Conservation (phyloP, 352 stramenopile species). For the Phytopythium mirpurense region DNA sequence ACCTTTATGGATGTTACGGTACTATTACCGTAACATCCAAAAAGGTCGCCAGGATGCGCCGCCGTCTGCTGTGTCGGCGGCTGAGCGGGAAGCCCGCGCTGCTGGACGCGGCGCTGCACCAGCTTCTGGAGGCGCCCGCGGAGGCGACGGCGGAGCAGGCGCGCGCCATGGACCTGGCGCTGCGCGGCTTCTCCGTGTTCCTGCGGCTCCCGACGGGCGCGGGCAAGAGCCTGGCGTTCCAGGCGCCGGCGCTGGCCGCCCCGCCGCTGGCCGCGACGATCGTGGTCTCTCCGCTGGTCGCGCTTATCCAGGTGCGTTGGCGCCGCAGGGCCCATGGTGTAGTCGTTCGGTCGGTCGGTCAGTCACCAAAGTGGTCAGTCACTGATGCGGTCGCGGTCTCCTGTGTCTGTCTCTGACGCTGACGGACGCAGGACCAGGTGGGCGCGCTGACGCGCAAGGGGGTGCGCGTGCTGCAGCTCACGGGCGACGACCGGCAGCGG, state of each 20-base stretch:
- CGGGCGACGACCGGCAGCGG: slow-evolving; percentile 19
- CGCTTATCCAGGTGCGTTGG: slow-evolving; percentile 72
- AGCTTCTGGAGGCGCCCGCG: slow-evolving; percentile 28
- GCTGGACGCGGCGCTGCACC: slow-evolving; percentile 26
- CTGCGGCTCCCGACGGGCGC: slow-evolving; percentile 70
- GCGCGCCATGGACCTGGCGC: slow-evolving; percentile 33
- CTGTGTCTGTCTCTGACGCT: neutral
- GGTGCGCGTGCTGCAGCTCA: slow-evolving; percentile 42
- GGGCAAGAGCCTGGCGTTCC: slow-evolving; percentile 80
- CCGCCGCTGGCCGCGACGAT: slow-evolving; percentile 35
- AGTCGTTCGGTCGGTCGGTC: too few species aligned
- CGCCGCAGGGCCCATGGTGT: too few species aligned
- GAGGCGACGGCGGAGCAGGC: slow-evolving; percentile 36
- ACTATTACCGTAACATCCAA: too few species aligned
- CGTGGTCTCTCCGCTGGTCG: slow-evolving; percentile 69
- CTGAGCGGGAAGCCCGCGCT: neutral
- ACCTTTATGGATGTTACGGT: too few species aligned
- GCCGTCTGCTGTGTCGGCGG: too few species aligned
- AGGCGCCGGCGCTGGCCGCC: slow-evolving; percentile 56
- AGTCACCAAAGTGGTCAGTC: too few species aligned
- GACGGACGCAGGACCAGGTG: slow-evolving; percentile 53
- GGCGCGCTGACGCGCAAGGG: slow-evolving; percentile 51
- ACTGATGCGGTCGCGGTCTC: too few species aligned
- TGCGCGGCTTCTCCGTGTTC: slow-evolving; percentile 59
- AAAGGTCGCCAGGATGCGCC: too few species aligned